Conservation (phyloP, 176 grass and related monocot species). For the Zea luxurians region DNA sequence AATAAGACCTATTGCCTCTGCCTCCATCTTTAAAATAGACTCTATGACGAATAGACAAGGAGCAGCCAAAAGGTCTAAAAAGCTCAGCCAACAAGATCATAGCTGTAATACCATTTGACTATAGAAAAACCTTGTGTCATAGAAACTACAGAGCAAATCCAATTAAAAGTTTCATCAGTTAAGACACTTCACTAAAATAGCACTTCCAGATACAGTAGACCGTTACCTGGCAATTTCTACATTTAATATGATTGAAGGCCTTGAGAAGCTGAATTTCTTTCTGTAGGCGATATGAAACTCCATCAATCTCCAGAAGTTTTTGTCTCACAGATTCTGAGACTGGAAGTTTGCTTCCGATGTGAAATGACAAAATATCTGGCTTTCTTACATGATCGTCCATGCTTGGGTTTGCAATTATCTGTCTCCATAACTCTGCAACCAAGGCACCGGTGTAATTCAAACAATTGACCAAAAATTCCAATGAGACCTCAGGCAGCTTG, state of each 20-base stretch:
- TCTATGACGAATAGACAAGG: background rate
- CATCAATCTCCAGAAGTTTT: constrained; percentile 86
- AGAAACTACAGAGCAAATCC: background rate
- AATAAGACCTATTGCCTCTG: background rate
- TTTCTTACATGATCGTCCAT: constrained; percentile 71
- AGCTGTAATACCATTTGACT: constrained; percentile 29
- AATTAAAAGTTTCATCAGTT: background rate
- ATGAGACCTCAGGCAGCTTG: constrained; percentile 3
- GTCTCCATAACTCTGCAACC: constrained; percentile 73
- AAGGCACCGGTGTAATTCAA: constrained; percentile 17
- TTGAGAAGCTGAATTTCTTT: constrained; percentile 91
- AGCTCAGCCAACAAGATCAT: background rate
- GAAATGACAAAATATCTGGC: constrained; percentile 86
- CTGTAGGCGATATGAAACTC: constrained; percentile 74
- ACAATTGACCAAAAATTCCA: constrained; percentile 10
- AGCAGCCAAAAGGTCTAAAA: background rate
- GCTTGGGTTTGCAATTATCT: constrained; percentile 68
- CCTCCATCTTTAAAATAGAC: background rate
- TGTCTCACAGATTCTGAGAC: constrained; percentile 83
- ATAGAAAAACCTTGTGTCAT: background rate
- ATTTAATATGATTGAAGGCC: constrained; percentile 77
- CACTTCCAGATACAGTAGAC: constrained; percentile 29
- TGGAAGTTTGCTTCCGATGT: constrained; percentile 91
- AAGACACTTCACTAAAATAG: constrained; percentile 2
- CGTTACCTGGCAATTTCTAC: constrained; percentile 75